Evolutionary conservation across 225 moss, liverwort and hornwort genomes (phyloP), one percentile per base, ranked within the genome.

Genomic region (Marchantia polymorpha): DNA sequence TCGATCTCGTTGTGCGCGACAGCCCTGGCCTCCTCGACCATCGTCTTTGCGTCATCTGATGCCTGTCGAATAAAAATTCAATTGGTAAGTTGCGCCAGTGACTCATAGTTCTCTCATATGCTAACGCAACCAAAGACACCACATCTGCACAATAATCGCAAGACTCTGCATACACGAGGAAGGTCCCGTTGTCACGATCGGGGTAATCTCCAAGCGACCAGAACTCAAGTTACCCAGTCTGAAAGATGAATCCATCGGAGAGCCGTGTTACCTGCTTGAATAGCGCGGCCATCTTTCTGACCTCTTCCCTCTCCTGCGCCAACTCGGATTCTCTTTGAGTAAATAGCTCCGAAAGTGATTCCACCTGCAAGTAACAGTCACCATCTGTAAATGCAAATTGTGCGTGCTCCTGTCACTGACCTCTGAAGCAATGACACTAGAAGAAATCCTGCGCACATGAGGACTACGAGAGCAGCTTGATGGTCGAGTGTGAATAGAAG

Each of bases 11-110:
- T 84, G 78, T 86, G 89, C 51, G 90, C 92, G 56, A 81, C 81
- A 68, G 89, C 84, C 53, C 89, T 90, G 46, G 89, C 87, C 66
- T 91, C 89, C 74, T 96, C 92, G 26, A 94, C 90, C 84, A 90
- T 89, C 78, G 65, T 86, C 53, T 89, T 88, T 47, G 94, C 89
- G 81, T 94, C 94, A 73, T 88, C 90, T 74, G 91, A 89, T 29
- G 90, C 85, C 94, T 92, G 74, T 74, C 74, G 30, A 75, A 8
- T 16, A 52, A 20, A 22, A 1, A 54, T 13, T 15, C 8, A 16
- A 74, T 26, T 22, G 30, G 27, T 75, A 55, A 75, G 55, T 16
- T 75, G 8, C 54, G 26, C 74, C 30, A 55, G 39, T 31, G 19
- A 8, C 27, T 26, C 27, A 74, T 17, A 26, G 16, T 31, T 26